Conservation (phyloP, 441 rosid species). For the Biscutella laevigata region DNA sequence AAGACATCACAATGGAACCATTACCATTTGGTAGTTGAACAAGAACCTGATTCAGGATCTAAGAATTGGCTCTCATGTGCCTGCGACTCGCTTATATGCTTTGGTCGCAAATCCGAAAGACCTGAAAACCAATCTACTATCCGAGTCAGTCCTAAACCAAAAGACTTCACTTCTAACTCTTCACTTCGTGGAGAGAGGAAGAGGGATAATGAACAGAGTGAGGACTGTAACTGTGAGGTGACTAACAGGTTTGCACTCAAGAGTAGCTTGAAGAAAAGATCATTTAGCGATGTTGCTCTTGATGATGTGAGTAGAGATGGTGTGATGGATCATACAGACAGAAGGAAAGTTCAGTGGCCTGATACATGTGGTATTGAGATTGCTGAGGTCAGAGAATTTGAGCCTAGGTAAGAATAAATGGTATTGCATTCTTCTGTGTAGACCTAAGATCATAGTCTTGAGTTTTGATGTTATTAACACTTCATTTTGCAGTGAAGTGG, state of each 20-base stretch:
- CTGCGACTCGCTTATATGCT: conserved; percentile 77
- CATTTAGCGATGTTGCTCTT: conserved; percentile 30
- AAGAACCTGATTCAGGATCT: conserved; percentile 59
- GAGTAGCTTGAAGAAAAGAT: conserved; percentile 74
- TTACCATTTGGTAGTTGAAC: conserved; percentile 82
- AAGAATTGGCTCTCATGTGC: conserved; percentile 64
- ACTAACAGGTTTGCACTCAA: conserved; percentile 43
- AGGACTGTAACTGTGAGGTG: conserved; percentile 31
- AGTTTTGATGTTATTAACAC: background rate
- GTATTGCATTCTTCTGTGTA: background rate
- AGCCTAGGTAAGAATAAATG: conserved; percentile 82
- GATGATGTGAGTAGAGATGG: conserved; percentile 35
- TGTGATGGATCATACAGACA: conserved; percentile 37
- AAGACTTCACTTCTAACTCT: conserved; percentile 39
- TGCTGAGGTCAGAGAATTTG: conserved; percentile 82
- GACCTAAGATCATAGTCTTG: background rate
- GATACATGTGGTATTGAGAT: conserved; percentile 83
- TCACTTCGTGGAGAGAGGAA: conserved; percentile 15
- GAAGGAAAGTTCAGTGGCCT: conserved; percentile 92
- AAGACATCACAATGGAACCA: conserved; percentile 75
- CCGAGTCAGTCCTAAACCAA: conserved; percentile 65
- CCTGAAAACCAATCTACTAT: conserved; percentile 45
- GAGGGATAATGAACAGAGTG: conserved; percentile 28
- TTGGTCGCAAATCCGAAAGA: conserved; percentile 81
- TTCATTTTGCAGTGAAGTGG: conserved; percentile 65